Conservation (phyloP, 202 grass and related monocot species). For the Setaria italica region DNA sequence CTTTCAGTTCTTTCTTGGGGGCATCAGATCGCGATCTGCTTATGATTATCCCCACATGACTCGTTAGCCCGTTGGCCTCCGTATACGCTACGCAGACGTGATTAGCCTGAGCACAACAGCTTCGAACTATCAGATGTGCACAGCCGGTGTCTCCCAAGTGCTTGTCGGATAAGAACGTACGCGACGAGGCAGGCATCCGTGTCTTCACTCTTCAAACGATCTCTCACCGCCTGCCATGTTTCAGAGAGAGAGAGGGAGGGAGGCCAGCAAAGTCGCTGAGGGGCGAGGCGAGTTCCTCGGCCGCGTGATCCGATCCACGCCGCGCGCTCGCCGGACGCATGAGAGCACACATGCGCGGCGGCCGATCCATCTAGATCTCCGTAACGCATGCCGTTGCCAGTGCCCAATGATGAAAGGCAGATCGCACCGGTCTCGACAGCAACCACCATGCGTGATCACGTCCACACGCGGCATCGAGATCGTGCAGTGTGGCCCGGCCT, state of each 20-base stretch:
- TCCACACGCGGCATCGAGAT: background rate
- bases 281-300: too few species aligned
- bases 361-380: background rate
- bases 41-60: background rate
- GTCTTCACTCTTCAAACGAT: background rate
- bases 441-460: background rate
- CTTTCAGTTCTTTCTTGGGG: background rate
- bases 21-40: background rate
- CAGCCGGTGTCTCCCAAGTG: background rate
- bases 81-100: constrained; percentile 35
- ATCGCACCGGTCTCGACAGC: background rate
- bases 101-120: constrained; percentile 5
- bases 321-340: too few species aligned
- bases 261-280: background rate
- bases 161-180: background rate
- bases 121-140: background rate
- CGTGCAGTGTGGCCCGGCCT: background rate
- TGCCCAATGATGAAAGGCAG: background rate
- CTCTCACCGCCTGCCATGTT: background rate
- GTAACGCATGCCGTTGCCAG: background rate
- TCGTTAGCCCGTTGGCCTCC: background rate
- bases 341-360: background rate
- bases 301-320: too few species aligned
- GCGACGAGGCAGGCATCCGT: background rate
- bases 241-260: background rate